Percentiles rank a stretch among this genome's conserved stretches.
phyloP scores from a whole-genome alignment of 805 yeast species.

The Candida dajiaensis region DNA sequence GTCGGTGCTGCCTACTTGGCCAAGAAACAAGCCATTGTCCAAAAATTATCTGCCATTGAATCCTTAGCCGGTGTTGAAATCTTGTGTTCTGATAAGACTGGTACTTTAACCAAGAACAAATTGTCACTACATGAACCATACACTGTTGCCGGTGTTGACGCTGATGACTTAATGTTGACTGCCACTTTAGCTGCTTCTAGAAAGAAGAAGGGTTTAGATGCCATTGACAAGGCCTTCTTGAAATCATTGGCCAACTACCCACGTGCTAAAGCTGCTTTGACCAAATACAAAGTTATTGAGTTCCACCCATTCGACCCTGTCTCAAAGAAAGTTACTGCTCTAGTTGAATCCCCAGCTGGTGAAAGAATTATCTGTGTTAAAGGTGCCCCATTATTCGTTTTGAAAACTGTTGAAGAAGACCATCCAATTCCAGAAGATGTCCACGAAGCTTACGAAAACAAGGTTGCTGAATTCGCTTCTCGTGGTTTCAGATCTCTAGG shows the following conservation, averaged over 20 bases:
- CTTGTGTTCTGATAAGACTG: constrained; percentile 96
- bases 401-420: constrained; percentile 95
- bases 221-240: constrained; percentile 94
- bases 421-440: constrained; percentile 93
- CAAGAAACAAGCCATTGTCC: constrained; percentile 95
- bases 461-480: constrained; percentile 95
- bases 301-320: constrained; percentile 98
- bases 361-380: constrained; percentile 93
- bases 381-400: constrained; percentile 97
- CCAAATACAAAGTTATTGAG: constrained; percentile 90
- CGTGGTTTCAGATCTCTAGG: constrained; percentile 98
- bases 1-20: constrained; percentile 99
- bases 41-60: constrained; percentile 93
- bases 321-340: constrained; percentile 92
- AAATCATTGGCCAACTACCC: constrained; percentile 85
- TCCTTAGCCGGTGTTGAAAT: constrained; percentile 97
- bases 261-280: constrained; percentile 85
- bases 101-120: constrained; percentile 97
- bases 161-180: constrained; percentile 94
- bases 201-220: constrained; percentile 97
- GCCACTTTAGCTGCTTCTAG: constrained; percentile 97
- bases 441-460: constrained; percentile 91
- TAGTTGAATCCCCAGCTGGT: constrained; percentile 94
- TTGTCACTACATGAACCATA: constrained; percentile 94
- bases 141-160: constrained; percentile 95